Evolutionary conservation across 192 early-diverging fungal genomes (phyloP), one percentile per base, ranked within the genome.

Genomic region (Mortierella antarctica): DNA sequence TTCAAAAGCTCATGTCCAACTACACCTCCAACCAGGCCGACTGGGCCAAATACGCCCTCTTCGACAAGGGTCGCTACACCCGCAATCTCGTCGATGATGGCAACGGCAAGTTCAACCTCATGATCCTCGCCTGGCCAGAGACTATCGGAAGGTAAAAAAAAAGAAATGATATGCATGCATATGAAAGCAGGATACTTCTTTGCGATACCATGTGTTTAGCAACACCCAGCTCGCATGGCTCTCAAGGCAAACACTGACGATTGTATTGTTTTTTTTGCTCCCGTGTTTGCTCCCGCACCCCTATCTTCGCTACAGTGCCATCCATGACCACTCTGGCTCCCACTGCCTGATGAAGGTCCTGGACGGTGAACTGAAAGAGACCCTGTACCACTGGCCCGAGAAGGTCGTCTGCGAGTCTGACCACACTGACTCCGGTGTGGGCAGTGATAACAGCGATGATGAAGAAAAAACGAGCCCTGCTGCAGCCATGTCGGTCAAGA

Each of bases 331-430:
- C 70, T 85, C 94, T 10, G 90, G 91, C 42, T 92, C 94, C 44
- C 96, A 98, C 83, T 98, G 96, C 81, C 84, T 96, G 67, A 95
- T 98, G 94, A 96, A 96, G 73, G 82, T 98, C 17, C 86, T 98
- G 20, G 93, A 92, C 58, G 96, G 96, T 0, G 85, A 92, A 57
- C 83, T 98, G 10, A 80, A 86, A 62, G 96, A 98, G 60, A 90
- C 94, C 0, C 83, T 90, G 45, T 98, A 89, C 73, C 86, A 93
- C 18, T 94, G 91, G 91, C 96, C 96, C 0, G 78, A 86, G 12
- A 71, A 67, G 46, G 55, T 71, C 39, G 57, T 67, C 20, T 57
- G 65, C 31, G 85, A 86, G n/a, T 54, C 66, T n/a, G 72, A 64
- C 51, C 41, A 59, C 23, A 23, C 70, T 53, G 73, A 72, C 49